These are phyloP conservation scores for Teratosphaeriaceae sp. DNA, from an alignment of 2,329 filamentous ascomycete species.

Conservation along the genomic window DNA sequence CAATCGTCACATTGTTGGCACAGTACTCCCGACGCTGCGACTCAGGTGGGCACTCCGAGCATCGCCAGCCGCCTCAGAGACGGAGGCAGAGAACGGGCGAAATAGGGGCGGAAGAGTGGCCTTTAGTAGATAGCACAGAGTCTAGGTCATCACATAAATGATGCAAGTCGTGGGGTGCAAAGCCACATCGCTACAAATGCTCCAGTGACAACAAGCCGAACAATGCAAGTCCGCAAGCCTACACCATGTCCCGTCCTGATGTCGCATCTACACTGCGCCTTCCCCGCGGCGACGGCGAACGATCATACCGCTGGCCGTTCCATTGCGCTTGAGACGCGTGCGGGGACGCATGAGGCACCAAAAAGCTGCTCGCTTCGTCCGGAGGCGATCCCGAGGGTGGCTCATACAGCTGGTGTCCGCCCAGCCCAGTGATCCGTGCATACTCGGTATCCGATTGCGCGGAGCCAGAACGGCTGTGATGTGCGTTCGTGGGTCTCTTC, in stretches of 20 bases:
- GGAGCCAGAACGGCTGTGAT: not conserved
- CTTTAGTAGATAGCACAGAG: too few relatives aligned
- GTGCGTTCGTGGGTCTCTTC: not conserved
- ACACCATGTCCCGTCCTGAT: not conserved
- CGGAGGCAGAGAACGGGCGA: too few relatives aligned
- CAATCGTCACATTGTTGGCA: too few relatives aligned
- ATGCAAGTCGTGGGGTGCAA: too few relatives aligned
- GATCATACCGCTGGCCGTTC: slow-evolving; percentile 1
- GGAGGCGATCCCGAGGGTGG: not conserved
- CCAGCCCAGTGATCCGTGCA: not conserved
- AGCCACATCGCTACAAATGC: too few relatives aligned
- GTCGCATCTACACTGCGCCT: not conserved
- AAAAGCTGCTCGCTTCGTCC: not conserved
- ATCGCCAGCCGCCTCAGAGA: too few relatives aligned
- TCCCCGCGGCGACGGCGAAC: not conserved
- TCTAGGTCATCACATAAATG: too few relatives aligned
- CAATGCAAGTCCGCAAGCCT: too few relatives aligned
- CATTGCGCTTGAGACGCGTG: slow-evolving; percentile 1
- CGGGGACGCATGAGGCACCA: not conserved
- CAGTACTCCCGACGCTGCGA: too few relatives aligned
- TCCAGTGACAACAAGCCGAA: too few relatives aligned
- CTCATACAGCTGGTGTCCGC: not conserved
- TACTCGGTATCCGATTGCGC: not conserved
- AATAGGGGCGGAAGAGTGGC: too few relatives aligned
- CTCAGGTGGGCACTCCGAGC: too few relatives aligned